phyloP scores from a whole-genome alignment of 1,139 yeast species.

The Geotrichum europaeum region DNA sequence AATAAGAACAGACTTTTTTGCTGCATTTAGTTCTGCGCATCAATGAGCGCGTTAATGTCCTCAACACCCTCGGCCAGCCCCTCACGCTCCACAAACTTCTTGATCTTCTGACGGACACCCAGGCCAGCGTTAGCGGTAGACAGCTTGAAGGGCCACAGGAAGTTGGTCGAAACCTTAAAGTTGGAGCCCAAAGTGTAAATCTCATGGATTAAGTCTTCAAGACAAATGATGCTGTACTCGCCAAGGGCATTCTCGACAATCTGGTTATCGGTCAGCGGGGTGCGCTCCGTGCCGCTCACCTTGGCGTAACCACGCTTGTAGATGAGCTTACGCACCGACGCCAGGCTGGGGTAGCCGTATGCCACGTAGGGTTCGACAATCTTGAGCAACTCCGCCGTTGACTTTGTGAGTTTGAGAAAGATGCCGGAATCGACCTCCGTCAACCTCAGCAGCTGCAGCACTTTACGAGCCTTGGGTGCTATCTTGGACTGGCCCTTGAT shows the following conservation, averaged over 20 bases:
- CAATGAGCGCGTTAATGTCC: constrained; percentile 94
- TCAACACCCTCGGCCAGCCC: constrained; percentile 99
- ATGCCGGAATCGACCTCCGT: constrained; percentile 98
- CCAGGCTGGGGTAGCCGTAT: constrained; percentile 97
- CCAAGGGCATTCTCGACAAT: constrained; percentile 92
- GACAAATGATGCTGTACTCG: constrained; percentile 90
- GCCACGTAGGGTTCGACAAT: constrained; percentile 99
- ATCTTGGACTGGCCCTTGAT: constrained; percentile 99
- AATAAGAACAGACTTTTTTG: not conserved
- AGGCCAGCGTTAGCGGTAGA: constrained; percentile 99
- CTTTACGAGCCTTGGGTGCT: constrained; percentile 99
- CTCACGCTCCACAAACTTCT: constrained; percentile 99
- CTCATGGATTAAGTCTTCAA: constrained; percentile 98
- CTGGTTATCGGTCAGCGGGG: constrained; percentile 80
- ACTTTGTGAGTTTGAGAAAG: constrained; percentile 96
- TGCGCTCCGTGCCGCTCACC: constrained; percentile 90
- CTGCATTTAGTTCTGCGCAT: constrained; percentile 43
- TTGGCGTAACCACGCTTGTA: constrained; percentile 99
- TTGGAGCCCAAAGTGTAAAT: constrained; percentile 98
- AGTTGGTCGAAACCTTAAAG: constrained; percentile 99
- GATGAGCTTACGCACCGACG: constrained; percentile 91
- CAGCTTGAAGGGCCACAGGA: constrained; percentile 99
- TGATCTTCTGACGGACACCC: constrained; percentile 98
- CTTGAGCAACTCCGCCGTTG: constrained; percentile 91
- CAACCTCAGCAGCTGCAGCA: constrained; percentile 93